A percentile compares a stretch with the other conserved stretches of the same genome.
These are phyloP conservation scores for Phyllosticta citrichinensis DNA, from an alignment of 2,329 filamentous ascomycete genomes.

Conservation along the genomic window DNA sequence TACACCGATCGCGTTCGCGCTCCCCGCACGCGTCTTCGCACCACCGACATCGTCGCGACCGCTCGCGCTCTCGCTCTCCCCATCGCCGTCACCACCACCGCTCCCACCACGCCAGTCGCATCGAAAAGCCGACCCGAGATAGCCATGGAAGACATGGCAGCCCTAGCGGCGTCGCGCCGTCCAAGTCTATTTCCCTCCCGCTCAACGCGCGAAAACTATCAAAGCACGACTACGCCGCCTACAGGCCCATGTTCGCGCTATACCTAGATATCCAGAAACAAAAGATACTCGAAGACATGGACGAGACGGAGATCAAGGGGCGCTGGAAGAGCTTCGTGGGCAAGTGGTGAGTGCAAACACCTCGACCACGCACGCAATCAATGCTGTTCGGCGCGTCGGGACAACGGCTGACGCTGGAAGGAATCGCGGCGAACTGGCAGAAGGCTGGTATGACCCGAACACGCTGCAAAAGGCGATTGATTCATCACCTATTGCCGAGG, in stretches of 20 bases:
- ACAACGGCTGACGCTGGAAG: conserved; percentile 42
- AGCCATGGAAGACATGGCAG: background rate
- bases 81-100: conserved; percentile 6
- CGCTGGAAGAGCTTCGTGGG: conserved; percentile 88
- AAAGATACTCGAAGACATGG: conserved; percentile 56
- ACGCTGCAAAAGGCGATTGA: conserved; percentile 48
- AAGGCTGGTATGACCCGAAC: conserved; percentile 86
- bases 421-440: conserved; percentile 76
- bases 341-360: conserved; percentile 57
- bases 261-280: conserved; percentile 87
- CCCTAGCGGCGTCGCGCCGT: background rate
- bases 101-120: background rate
- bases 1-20: conserved; percentile 23
- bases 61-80: conserved; percentile 21
- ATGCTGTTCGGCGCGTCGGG: conserved; percentile 4
- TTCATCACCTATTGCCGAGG: conserved; percentile 11
- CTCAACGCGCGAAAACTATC: conserved; percentile 55
- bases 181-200: conserved; percentile 40
- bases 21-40: conserved; percentile 26
- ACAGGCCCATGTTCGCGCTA: conserved; percentile 64
- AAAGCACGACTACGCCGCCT: conserved; percentile 57
- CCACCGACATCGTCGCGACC: conserved; percentile 28
- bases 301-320: conserved; percentile 65
- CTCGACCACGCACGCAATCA: background rate
- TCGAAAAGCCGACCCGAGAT: background rate